Evolutionary conservation across 2,329 filamentous ascomycete species (phyloP).

Genomic region (Xylariaceae sp.): DNA sequence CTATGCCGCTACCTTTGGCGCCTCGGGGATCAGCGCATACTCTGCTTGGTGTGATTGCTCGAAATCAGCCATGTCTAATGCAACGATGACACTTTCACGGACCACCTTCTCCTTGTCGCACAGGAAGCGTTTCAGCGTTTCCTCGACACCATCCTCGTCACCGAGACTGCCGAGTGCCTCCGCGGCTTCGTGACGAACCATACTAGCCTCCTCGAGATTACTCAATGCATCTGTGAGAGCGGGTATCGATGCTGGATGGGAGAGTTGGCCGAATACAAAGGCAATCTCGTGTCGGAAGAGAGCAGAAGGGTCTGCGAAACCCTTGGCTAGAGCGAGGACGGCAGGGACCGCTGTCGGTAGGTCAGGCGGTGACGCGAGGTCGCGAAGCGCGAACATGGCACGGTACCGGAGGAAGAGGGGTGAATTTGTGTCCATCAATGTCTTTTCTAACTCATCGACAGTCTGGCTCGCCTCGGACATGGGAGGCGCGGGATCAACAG

Average conservation of each 20-base stretch:
- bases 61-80: conserved; percentile 96
- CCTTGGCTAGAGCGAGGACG: conserved; percentile 82
- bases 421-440: conserved; percentile 76
- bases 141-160: conserved; percentile 91
- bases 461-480: conserved; percentile 73
- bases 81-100: conserved; percentile 91
- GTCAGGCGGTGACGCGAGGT: conserved; percentile 91
- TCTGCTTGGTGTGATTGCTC: conserved; percentile 88
- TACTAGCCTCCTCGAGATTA: conserved; percentile 82
- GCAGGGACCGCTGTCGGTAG: conserved; percentile 89
- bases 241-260: conserved; percentile 95
- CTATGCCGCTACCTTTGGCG: conserved; percentile 47
- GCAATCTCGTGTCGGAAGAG: conserved; percentile 98
- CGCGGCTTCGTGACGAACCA: conserved; percentile 97
- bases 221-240: conserved; percentile 80
- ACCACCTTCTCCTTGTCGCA: conserved; percentile 93
- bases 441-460: conserved; percentile 76
- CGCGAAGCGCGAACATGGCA: conserved; percentile 96
- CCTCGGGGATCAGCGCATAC: conserved; percentile 86
- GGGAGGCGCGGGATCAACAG: conserved; percentile 92
- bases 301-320: conserved; percentile 83
- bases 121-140: conserved; percentile 80
- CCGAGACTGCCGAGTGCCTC: conserved; percentile 94
- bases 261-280: conserved; percentile 96
- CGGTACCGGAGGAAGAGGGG: conserved; percentile 93